A percentile compares a stretch with the other conserved stretches of the same genome.
Evolutionary conservation across 257 asterid genomes (phyloP).

Genomic region (Solanum chiquidenum): DNA sequence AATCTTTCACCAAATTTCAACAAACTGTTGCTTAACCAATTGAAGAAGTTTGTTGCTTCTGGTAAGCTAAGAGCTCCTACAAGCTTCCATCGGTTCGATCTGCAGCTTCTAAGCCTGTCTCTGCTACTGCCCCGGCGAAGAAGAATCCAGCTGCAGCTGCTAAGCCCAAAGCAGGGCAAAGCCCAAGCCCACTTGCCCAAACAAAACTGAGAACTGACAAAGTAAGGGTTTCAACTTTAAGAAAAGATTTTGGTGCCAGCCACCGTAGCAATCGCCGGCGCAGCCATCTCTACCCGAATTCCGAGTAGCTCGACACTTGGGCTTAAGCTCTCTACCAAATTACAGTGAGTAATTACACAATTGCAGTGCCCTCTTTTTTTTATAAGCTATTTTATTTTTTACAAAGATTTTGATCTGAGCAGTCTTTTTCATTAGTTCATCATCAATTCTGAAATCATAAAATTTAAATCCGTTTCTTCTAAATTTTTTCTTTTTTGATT

Average conservation of each 20-base stretch:
- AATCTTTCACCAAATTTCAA: conserved; percentile 56
- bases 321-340: not conserved
- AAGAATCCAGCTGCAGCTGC: not conserved
- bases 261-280: not conserved
- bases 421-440: not conserved
- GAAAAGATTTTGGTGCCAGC: not conserved
- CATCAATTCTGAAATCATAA: too few relatives aligned
- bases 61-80: conserved; percentile 55
- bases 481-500: too few relatives aligned
- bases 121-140: not conserved
- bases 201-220: not conserved
- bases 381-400: not conserved
- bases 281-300: not conserved
- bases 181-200: not conserved
- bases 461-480: fast-evolving
- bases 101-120: conserved; percentile 17
- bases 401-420: not conserved
- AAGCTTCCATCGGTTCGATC: conserved; percentile 29
- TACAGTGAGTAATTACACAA: not conserved
- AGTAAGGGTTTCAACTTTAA: not conserved
- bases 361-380: not conserved
- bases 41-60: conserved; percentile 52
- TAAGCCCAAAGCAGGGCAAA: not conserved
- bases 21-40: conserved; percentile 45
- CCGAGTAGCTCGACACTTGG: not conserved